These are phyloP conservation scores for Boletus huronensis DNA, from an alignment of 768 basidiomycete genomes.

Conservation along the genomic window DNA sequence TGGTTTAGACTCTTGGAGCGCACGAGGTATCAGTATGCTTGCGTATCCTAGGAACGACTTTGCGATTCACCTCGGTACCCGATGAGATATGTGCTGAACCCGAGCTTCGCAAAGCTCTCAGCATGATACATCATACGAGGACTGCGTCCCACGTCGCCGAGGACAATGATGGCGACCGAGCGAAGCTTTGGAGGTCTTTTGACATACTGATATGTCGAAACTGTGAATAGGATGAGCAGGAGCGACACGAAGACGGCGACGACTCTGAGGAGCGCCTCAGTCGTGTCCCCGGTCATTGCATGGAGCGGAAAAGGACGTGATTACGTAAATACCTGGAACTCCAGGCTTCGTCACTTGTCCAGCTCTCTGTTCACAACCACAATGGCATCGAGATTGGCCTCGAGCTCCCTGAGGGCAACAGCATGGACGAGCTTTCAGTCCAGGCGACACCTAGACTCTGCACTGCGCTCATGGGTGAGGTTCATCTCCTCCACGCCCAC, in stretches of 20 bases:
- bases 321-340: conserved; percentile 23
- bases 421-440: not conserved
- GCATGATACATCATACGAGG: conserved; percentile 99
- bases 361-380: conserved; percentile 5
- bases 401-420: conserved; percentile 15
- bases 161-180: conserved; percentile 84
- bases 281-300: conserved; percentile 5
- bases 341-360: not conserved
- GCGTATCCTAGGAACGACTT: not conserved
- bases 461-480: conserved; percentile 22
- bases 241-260: conserved; percentile 8
- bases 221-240: conserved; percentile 13
- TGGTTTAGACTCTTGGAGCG: conserved; percentile 63
- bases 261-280: conserved; percentile 1
- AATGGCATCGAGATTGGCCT: conserved; percentile 20
- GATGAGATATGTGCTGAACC: conserved; percentile 75
- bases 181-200: conserved; percentile 40
- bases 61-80: conserved; percentile 73
- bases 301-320: not conserved
- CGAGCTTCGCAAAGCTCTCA: conserved; percentile 80
- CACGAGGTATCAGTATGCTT: not conserved
- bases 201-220: conserved; percentile 16
- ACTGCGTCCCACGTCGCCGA: conserved; percentile 94
- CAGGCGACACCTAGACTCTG: conserved; percentile 6
- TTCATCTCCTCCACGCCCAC: conserved; percentile 21